Base-by-base conservation (phyloP, 768 basidiomycete species). In the Boletus fagicola region DNA sequence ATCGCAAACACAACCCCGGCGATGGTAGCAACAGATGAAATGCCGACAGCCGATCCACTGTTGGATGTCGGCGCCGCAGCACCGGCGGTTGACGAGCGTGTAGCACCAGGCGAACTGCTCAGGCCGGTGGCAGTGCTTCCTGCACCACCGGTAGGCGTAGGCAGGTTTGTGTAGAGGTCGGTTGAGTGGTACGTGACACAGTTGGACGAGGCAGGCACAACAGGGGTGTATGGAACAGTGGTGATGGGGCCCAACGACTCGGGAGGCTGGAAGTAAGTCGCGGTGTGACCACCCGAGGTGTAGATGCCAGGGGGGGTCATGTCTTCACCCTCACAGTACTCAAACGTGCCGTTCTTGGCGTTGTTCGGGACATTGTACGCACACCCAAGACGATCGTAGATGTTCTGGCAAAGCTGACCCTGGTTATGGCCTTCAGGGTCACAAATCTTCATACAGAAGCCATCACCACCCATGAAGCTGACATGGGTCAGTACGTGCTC, bases 361-460 rank as follows among this genome's bases (percentile, higher is more conserved):
- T 75, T 71, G 69, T 80, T 83, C 16, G 90, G 90, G 18, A 81
- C 85, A 68, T 91, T 92, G 77, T 84, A 91, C 3, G 59, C 65
- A 62, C 87, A 86, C 11, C 92, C 91, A 50, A 90, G 85, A 56
- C 85, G 86, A 66, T 91, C 89, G 57, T 76, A 86, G 58, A 83
- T 80, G 77, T 93, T 85, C 68, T 88, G 75, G 75, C 90, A 92
- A 63, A 69, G 80, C n/a, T 74, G 65, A 5, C 75, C 74, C 0
- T 80, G 77, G 63, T 83, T 77, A n/a, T 79, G 64, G 12, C 76
- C 74, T 1, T 69, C 60, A 2, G 85, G 84, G 64, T 90, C 83
- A 74, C 90, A 93, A 0, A 80, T 75, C 72, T 92, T 92, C 61
- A 88, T 65, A 72, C 89, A 92, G 78, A 89, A 87, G 24, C 57